Conservation (phyloP, 257 asterid genomes). For the Dorcoceras hygrometricum region DNA sequence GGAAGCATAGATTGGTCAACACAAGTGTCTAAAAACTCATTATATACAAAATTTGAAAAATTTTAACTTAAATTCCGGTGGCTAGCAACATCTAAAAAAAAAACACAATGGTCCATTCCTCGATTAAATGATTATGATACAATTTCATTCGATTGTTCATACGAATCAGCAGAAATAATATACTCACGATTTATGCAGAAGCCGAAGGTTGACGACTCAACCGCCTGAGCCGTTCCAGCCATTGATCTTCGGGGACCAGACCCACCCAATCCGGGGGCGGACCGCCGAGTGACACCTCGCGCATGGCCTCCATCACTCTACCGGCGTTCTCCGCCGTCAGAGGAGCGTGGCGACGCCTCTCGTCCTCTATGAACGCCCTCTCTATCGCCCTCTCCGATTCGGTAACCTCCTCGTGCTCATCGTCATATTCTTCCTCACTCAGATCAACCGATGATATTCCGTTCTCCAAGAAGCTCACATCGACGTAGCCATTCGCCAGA, state of each 20-base stretch:
- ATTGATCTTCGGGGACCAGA: conserved; percentile 67
- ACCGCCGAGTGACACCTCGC: conserved; percentile 62
- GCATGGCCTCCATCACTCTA: conserved; percentile 84
- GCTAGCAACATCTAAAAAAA: too few relatives aligned
- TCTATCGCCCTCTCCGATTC: conserved; percentile 47
- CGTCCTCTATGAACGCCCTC: conserved; percentile 75
- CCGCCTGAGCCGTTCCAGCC: conserved; percentile 55
- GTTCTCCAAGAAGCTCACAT: conserved; percentile 28
- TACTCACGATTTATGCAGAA: not conserved
- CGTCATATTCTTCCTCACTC: conserved; percentile 45
- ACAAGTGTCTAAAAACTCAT: too few relatives aligned
- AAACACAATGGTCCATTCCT: too few relatives aligned
- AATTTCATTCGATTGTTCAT: too few relatives aligned
- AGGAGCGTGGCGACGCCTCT: conserved; percentile 71
- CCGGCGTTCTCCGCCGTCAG: conserved; percentile 62
- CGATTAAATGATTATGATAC: too few relatives aligned
- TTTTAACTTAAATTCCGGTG: too few relatives aligned
- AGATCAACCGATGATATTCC: conserved; percentile 59
- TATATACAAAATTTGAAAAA: too few relatives aligned
- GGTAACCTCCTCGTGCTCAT: conserved; percentile 35
- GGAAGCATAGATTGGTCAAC: too few relatives aligned
- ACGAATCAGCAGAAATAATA: too few relatives aligned
- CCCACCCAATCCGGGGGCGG: conserved; percentile 68
- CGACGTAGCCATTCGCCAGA: conserved; percentile 54
- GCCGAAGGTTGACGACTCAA: conserved; percentile 35